Conservation (phyloP, 2,329 filamentous ascomycete genomes). For the Hypocreales sp. region DNA sequence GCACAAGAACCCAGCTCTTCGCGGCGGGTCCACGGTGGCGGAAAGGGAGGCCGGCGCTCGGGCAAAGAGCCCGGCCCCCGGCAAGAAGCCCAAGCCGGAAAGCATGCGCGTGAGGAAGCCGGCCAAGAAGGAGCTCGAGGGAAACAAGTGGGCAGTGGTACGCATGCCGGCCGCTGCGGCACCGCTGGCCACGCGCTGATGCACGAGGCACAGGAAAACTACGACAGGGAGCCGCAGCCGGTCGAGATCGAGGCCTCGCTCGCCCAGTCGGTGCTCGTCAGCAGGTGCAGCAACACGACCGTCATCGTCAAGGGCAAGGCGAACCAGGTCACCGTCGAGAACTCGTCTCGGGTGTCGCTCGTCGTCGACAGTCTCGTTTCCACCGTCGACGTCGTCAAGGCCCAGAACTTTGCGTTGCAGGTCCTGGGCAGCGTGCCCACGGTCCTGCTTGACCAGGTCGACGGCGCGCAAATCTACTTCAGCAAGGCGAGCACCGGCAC, state of each 20-base stretch:
- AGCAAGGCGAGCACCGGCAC: constrained; percentile 62
- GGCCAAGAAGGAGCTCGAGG: constrained; percentile 61
- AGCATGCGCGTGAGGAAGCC: constrained; percentile 76
- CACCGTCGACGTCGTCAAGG: constrained; percentile 90
- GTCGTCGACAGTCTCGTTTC: constrained; percentile 83
- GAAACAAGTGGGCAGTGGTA: constrained; percentile 87
- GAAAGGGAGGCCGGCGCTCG: constrained; percentile 38
- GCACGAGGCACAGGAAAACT: constrained; percentile 73
- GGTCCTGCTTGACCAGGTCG: constrained; percentile 82
- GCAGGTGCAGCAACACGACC: constrained; percentile 79
- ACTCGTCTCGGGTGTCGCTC: constrained; percentile 68
- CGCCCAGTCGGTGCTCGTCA: constrained; percentile 82
- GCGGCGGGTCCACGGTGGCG: constrained; percentile 56
- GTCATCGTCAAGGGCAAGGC: constrained; percentile 85
- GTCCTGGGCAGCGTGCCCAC: constrained; percentile 77
- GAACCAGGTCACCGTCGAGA: constrained; percentile 93
- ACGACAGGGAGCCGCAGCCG: constrained; percentile 56
- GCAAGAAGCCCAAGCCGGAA: constrained; percentile 75
- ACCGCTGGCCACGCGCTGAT: too few relatives aligned
- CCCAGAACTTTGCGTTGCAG: constrained; percentile 85
- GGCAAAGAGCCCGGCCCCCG: constrained; percentile 74
- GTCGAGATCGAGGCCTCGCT: constrained; percentile 71
- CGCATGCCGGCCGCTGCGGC: too few relatives aligned
- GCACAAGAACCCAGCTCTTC: constrained; percentile 87
- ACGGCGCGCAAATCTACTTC: constrained; percentile 78